Conservation (phyloP, 106 monocot species). For the Chionographis japonica region DNA sequence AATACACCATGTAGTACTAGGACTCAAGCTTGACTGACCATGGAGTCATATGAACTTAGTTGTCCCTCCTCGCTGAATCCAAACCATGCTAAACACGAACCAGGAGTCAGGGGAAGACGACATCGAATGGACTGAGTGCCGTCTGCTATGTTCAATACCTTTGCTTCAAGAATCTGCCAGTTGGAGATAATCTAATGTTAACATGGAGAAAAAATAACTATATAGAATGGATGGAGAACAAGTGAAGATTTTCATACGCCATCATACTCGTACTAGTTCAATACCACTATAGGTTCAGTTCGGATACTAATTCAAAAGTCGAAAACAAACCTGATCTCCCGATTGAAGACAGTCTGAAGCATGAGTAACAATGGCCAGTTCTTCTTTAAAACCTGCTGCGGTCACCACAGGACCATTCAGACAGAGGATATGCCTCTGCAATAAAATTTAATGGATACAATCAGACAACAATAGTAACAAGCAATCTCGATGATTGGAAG, state of each 20-base stretch:
- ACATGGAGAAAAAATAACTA: neutral
- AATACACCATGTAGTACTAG: neutral
- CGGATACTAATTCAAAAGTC: neutral
- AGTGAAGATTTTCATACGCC: too few relatives aligned
- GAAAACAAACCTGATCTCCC: conserved; percentile 68
- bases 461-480: too few relatives aligned
- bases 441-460: neutral
- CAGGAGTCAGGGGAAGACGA: conserved; percentile 64
- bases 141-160: conserved; percentile 54
- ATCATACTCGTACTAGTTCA: too few relatives aligned
- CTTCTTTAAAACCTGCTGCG: conserved; percentile 65
- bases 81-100: conserved; percentile 77
- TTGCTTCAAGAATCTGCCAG: conserved; percentile 74
- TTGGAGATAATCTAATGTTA: conserved; percentile 3
- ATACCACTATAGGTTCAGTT: too few relatives aligned
- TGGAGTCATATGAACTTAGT: conserved; percentile 77
- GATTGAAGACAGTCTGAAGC: conserved; percentile 79
- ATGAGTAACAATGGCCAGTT: conserved; percentile 84
- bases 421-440: conserved; percentile 80
- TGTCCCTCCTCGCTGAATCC: conserved; percentile 96
- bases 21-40: conserved; percentile 32
- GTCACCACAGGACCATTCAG: conserved; percentile 81
- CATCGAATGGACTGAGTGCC: conserved; percentile 52
- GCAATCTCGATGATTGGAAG: too few relatives aligned
- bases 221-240: neutral